Evolutionary conservation across 1,139 yeast genomes (phyloP), one percentile per base, ranked within the genome.

Genomic region (Candida tropicalis): DNA sequence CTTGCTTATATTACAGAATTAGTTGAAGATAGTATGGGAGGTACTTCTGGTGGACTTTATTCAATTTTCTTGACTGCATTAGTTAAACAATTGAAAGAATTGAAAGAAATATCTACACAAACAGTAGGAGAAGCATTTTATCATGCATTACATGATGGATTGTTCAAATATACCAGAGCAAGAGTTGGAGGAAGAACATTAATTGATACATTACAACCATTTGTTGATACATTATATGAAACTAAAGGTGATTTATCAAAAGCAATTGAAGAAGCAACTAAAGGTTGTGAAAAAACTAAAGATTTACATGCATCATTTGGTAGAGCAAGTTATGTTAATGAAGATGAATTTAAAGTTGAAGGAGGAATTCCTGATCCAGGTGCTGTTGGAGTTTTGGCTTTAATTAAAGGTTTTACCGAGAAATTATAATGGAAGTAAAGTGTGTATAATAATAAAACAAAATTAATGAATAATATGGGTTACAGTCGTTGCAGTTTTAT

Each of bases 331-430:
- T 91, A 91, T 59, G 97, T 91, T 12, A 74, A 75, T 46, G 80
- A 79, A 49, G 82, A 78, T 18, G 87, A 81, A 46, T 67, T 73
- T 43, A 57, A 66, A 45, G 66, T 62, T 7, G 73, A 70, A 41
- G 82, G 82, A n/a, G 82, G 82, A 1, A 75, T 90, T 32, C 96
- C 97, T 2, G 98, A 91, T 57, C 97, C 98, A 2, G 98, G 98
- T 53, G 97, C 98, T 1, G 79, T 84, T 43, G 95, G 95, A 5
- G 66, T 86, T 12, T 82, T 84, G 40, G 88, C 85, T 20, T 70
- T 84, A 44, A 65, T 85, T 42, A 78, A 79, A 50, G 91, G 91
- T 35, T 75, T 72, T 47, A 47, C 49, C 15, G 48, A 48, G n/a
- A 45, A 20, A 15, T 11, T 39, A 16, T 40, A 45, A 20, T n/a